Percentiles rank a stretch among this genome's conserved stretches.
Evolutionary conservation across 768 basidiomycete species (phyloP).

Genomic region (Suillus sp.): DNA sequence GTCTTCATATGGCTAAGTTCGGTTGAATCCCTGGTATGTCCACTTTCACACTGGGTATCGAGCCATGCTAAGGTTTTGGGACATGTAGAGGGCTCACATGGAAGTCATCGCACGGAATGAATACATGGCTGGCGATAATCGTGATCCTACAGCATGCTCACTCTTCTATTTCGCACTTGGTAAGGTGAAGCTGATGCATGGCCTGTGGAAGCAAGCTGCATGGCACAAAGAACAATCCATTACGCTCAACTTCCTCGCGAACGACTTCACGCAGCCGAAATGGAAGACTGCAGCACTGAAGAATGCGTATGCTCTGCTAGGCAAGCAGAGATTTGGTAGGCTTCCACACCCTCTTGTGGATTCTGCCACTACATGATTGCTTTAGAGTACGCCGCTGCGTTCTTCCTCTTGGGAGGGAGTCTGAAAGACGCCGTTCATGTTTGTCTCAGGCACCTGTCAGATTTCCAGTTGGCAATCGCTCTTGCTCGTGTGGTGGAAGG

Average conservation of each 20-base stretch:
- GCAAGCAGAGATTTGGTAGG: slow-evolving; percentile 91
- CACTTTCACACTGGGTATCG: slow-evolving; percentile 4
- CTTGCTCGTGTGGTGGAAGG: slow-evolving; percentile 84
- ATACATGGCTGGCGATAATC: slow-evolving; percentile 83
- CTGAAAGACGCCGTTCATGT: slow-evolving; percentile 92
- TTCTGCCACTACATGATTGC: slow-evolving; percentile 13
- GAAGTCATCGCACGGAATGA: slow-evolving; percentile 91
- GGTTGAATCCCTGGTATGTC: slow-evolving; percentile 71
- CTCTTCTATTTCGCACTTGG: slow-evolving; percentile 94
- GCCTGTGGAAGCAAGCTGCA: slow-evolving; percentile 92
- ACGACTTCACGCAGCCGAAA: slow-evolving; percentile 81
- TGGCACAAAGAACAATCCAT: slow-evolving; percentile 88
- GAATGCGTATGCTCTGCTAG: slow-evolving; percentile 90
- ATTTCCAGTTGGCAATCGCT: slow-evolving; percentile 89
- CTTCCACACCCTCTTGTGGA: slow-evolving; percentile 10
- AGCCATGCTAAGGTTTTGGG: slow-evolving; percentile 7
- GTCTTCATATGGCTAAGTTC: slow-evolving; percentile 88
- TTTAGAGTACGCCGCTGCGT: slow-evolving; percentile 92
- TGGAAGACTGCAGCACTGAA: slow-evolving; percentile 95
- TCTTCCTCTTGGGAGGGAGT: slow-evolving; percentile 89
- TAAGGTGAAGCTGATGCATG: slow-evolving; percentile 89
- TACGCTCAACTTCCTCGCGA: slow-evolving; percentile 91
- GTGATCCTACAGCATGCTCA: slow-evolving; percentile 88
- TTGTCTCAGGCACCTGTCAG: slow-evolving; percentile 82
- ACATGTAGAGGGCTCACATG: slow-evolving; percentile 70